Base-by-base conservation (phyloP, 2,329 filamentous ascomycete species). In the Aspergillus neoniger region DNA sequence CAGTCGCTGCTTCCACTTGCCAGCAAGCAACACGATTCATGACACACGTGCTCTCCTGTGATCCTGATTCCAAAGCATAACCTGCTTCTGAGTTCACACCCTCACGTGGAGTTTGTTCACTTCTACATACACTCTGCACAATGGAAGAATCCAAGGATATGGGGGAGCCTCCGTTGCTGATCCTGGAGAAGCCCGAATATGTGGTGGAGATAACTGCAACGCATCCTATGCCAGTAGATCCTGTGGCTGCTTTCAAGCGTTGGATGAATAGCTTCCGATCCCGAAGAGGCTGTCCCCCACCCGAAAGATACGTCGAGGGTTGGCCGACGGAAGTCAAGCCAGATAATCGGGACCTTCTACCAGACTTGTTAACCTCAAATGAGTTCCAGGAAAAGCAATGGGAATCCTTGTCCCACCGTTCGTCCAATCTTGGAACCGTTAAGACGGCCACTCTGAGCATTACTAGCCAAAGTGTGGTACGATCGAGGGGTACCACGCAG, bases 361-460 rank as follows among this genome's bases (percentile, higher is more conserved):
- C 43, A 10, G 59, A 63, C n/a, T 61, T 67, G 15, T 50, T 60
- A 9, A 60, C 65, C 39, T 66, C 69, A 52, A 67, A 64, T 51
- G 63, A 58, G 41, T 61, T 65, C 4, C 69, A 69, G 30, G 53
- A 82, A 83, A 67, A 50, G 14, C 25, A 32, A n/a, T 81, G 84
- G 60, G 83, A 86, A 58, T 86, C 85, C 7, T 90, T 89, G 2
- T 91, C 91, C 1, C 91, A 90, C 6, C 96, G 92, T 0, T 87
- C 91, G 61, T 89, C 85, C 2, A 92, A 93, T 70, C 86, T 97
- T 41, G 86, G 88, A n/a, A 89, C 86, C 15, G 84, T 96, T 67
- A 92, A 89, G 72, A 95, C 91, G 63, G 90, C 91, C 55, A 93
- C 89, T 61, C 82, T 91, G 62, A 96, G 92, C 61, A 80, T 93